These are phyloP conservation scores for Allantophomopsis lycopodina DNA, from an alignment of 2,329 filamentous ascomycete species.

Conservation along the genomic window DNA sequence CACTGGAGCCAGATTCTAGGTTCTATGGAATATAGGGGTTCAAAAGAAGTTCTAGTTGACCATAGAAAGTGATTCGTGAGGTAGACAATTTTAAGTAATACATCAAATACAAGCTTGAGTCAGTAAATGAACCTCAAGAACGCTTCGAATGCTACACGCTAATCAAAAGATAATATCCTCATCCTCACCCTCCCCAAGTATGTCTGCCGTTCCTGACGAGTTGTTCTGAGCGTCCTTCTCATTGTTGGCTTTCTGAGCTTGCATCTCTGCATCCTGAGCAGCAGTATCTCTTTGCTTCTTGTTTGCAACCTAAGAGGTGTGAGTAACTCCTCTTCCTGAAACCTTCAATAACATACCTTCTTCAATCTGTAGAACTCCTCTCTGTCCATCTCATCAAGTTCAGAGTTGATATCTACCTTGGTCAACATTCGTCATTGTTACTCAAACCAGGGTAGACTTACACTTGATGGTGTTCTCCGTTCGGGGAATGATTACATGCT, in stretches of 20 bases:
- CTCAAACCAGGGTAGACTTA: conserved; percentile 20
- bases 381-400: conserved; percentile 91
- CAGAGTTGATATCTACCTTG: conserved; percentile 79
- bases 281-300: conserved; percentile 73
- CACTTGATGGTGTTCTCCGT: conserved; percentile 99
- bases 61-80: too few species aligned
- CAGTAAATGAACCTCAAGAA: too few species aligned
- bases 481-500: conserved; percentile 91
- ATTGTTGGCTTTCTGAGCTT: conserved; percentile 41
- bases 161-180: conserved; percentile 73
- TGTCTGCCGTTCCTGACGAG: conserved; percentile 37
- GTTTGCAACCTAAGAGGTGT: conserved; percentile 42
- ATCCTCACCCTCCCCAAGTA: conserved; percentile 65
- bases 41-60: too few species aligned
- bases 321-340: conserved; percentile 1
- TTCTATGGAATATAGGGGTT: too few species aligned
- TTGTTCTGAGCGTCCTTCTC: conserved; percentile 25
- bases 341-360: conserved; percentile 37
- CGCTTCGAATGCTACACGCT: too few species aligned
- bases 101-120: too few species aligned
- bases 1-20: too few species aligned
- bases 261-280: conserved; percentile 60
- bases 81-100: too few species aligned
- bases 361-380: conserved; percentile 97
- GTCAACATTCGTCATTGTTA: conserved; percentile 2